Evolutionary conservation across 176 grass and related monocot species (phyloP).

Genomic region (Neostapfia colusana): DNA sequence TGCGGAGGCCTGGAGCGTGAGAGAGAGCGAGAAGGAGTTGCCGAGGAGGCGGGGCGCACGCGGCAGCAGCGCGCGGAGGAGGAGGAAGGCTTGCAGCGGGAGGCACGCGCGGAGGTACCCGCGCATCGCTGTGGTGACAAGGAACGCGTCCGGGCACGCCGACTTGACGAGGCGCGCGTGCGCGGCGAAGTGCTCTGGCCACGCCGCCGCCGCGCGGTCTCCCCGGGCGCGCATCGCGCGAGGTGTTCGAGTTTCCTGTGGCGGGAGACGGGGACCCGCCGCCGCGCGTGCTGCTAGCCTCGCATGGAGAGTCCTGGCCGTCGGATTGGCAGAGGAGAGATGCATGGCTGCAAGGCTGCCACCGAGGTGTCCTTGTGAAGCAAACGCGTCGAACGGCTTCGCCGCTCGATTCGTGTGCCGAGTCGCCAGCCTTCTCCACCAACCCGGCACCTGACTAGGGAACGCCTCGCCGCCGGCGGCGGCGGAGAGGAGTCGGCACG

Average conservation of each 20-base stretch:
- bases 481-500: not conserved
- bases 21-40: slow-evolving; percentile 60
- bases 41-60: slow-evolving; percentile 35
- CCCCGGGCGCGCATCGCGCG: slow-evolving; percentile 38
- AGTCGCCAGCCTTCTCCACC: slow-evolving; percentile 9
- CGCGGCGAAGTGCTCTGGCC: slow-evolving; percentile 41
- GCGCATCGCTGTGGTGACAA: slow-evolving; percentile 46
- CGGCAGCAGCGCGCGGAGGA: slow-evolving; percentile 43
- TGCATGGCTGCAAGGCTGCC: not conserved
- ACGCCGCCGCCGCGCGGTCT: not conserved
- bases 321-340: slow-evolving; percentile 13
- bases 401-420: slow-evolving; percentile 23
- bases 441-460: slow-evolving; percentile 11
- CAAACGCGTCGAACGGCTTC: slow-evolving; percentile 25
- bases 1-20: slow-evolving; percentile 46
- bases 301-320: not conserved
- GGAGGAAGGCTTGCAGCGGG: slow-evolving; percentile 39
- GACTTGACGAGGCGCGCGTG: slow-evolving; percentile 54
- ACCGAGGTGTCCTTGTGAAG: not conserved
- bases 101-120: slow-evolving; percentile 47
- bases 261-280: not conserved
- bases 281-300: not conserved
- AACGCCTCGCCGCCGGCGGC: not conserved
- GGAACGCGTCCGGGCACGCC: slow-evolving; percentile 41
- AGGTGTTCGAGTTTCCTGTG: not conserved